Evolutionary conservation across 441 rosid genomes (phyloP).

Genomic region (Croton setiger): DNA sequence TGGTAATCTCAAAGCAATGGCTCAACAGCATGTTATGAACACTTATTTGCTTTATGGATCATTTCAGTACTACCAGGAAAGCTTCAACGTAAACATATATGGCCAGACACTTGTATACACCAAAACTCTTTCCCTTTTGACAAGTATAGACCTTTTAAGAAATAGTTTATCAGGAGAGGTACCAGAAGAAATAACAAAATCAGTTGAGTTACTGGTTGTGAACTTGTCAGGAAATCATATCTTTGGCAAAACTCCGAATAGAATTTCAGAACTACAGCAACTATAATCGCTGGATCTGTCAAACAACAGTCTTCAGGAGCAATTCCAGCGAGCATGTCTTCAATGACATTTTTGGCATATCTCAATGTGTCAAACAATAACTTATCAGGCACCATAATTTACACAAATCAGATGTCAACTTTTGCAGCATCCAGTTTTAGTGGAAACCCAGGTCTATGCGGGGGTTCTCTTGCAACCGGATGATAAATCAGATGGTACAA

Average conservation of each 20-base stretch:
- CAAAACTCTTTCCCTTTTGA: constrained; percentile 45
- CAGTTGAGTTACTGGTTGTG: constrained; percentile 29
- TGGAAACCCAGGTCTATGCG: constrained; percentile 41
- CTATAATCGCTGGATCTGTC: constrained; percentile 48
- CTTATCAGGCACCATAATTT: constrained; percentile 40
- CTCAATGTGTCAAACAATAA: constrained; percentile 35
- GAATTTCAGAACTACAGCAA: constrained; percentile 31
- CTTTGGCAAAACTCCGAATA: constrained; percentile 23
- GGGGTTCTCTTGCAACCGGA: constrained; percentile 30
- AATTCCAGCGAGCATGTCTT: constrained; percentile 36
- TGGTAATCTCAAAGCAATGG: constrained; percentile 28
- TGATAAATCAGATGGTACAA: constrained; percentile 16
- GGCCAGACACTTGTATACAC: constrained; percentile 28
- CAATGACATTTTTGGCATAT: constrained; percentile 34
- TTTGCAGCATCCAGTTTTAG: constrained; percentile 32
- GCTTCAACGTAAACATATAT: constrained; percentile 23
- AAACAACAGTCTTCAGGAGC: constrained; percentile 34
- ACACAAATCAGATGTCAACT: constrained; percentile 31
- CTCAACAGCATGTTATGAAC: neutral
- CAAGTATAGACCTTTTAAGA: constrained; percentile 35
- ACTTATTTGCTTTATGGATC: neutral
- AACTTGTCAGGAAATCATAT: constrained; percentile 40
- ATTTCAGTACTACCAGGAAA: constrained; percentile 40
- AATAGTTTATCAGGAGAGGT: constrained; percentile 35
- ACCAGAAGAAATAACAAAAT: constrained; percentile 32